phyloP scores from a whole-genome alignment of 192 early-diverging fungal species.

The Helicostylum pulchrum region DNA sequence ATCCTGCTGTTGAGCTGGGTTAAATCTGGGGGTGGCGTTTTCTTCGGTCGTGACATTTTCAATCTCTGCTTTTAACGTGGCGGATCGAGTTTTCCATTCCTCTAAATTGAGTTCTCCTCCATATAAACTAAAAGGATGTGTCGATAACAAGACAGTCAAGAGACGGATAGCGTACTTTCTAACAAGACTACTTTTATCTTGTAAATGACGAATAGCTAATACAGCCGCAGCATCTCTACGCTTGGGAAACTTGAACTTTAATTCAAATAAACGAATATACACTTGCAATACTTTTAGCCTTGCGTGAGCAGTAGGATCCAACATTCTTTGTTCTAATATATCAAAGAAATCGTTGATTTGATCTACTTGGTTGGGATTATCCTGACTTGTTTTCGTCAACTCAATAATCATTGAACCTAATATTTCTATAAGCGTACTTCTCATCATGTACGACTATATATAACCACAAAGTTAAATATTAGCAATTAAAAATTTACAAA shows the following conservation, averaged over 20 bases:
- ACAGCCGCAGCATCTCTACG: conserved; percentile 65
- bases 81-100: conserved; percentile 66
- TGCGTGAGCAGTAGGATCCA: conserved; percentile 83
- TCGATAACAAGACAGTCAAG: conserved; percentile 74
- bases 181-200: conserved; percentile 88
- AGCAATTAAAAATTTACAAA: background rate
- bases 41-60: conserved; percentile 20
- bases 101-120: conserved; percentile 72
- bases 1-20: conserved; percentile 15
- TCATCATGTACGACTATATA: conserved; percentile 78
- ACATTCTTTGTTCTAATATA: conserved; percentile 86
- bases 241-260: conserved; percentile 69
- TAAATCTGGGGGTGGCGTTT: conserved; percentile 2
- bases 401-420: conserved; percentile 82
- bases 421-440: conserved; percentile 85
- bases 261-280: conserved; percentile 72
- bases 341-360: conserved; percentile 88
- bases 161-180: conserved; percentile 90
- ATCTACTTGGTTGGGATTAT: conserved; percentile 62
- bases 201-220: conserved; percentile 72
- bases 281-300: conserved; percentile 89
- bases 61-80: conserved; percentile 65
- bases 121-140: conserved; percentile 88
- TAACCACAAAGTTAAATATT: background rate
- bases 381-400: conserved; percentile 64